These are phyloP conservation scores for Sporobolomyces pararoseus DNA, from an alignment of 768 basidiomycete species.

Conservation along the genomic window DNA sequence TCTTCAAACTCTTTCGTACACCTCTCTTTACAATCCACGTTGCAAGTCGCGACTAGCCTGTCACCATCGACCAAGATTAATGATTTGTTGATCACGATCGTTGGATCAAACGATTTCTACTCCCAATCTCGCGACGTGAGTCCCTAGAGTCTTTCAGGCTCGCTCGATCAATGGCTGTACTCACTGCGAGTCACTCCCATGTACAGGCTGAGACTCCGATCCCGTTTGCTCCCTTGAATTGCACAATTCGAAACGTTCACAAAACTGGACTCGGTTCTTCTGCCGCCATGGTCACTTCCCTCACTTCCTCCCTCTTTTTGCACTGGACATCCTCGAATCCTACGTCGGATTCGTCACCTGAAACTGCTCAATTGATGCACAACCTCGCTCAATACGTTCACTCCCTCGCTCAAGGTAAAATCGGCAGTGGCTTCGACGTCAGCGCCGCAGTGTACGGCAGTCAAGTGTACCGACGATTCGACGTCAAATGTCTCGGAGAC, in stretches of 20 bases:
- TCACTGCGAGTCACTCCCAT: too few relatives aligned
- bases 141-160: neutral
- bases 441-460: conserved; percentile 90
- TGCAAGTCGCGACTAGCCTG: conserved; percentile 48
- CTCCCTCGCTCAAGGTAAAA: conserved; percentile 94
- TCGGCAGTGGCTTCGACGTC: conserved; percentile 96
- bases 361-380: conserved; percentile 59
- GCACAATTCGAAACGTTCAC: conserved; percentile 74
- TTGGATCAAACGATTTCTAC: conserved; percentile 97
- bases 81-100: conserved; percentile 69
- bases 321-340: conserved; percentile 60
- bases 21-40: conserved; percentile 63
- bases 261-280: conserved; percentile 98
- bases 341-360: conserved; percentile 50
- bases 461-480: conserved; percentile 85
- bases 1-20: conserved; percentile 80
- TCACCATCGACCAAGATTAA: conserved; percentile 50
- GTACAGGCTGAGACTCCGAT: conserved; percentile 59
- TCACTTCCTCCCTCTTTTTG: conserved; percentile 77
- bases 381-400: conserved; percentile 92
- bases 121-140: conserved; percentile 79
- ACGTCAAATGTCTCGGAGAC: conserved; percentile 53
- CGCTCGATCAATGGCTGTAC: too few relatives aligned
- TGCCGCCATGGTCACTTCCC: conserved; percentile 91
- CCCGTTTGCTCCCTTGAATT: conserved; percentile 70